Percentiles rank a stretch among this genome's conserved stretches.
These are phyloP conservation scores for Jaltomata sinuosa DNA, from an alignment of 257 asterid genomes.

Conservation along the genomic window DNA sequence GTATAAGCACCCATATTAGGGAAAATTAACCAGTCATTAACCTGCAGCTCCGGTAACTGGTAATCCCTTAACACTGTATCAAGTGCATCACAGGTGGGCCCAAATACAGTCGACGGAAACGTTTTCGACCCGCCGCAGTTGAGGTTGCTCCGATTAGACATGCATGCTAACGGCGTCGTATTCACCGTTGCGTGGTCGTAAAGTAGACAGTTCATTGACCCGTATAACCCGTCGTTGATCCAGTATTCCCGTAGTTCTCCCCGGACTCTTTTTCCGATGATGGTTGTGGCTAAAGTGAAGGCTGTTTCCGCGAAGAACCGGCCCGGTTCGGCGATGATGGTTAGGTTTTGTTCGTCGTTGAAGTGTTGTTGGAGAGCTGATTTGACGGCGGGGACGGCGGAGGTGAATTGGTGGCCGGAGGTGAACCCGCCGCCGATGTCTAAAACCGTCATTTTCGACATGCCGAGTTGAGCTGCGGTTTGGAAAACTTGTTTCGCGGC, in stretches of 20 bases:
- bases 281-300: background rate
- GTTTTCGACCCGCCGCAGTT: background rate
- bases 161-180: background rate
- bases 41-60: constrained; percentile 9
- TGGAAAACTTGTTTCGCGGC: constrained; percentile 1
- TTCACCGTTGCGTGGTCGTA: background rate
- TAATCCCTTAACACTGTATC: constrained; percentile 4
- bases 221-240: constrained; percentile 8
- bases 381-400: background rate
- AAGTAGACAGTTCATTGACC: constrained; percentile 8
- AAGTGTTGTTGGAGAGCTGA: background rate
- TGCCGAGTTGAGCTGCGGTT: background rate
- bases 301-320: constrained; percentile 5
- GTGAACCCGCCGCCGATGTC: constrained; percentile 14
- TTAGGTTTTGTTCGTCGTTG: background rate
- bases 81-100: constrained; percentile 9
- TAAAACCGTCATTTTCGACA: constrained; percentile 1
- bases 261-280: constrained; percentile 11
- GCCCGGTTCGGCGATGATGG: constrained; percentile 9
- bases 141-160: background rate
- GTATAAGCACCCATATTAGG: constrained; percentile 11
- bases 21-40: constrained; percentile 8
- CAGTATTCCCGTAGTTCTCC: constrained; percentile 5
- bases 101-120: constrained; percentile 3
- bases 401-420: background rate